Evolutionary conservation across 2,329 filamentous ascomycete species (phyloP).

Genomic region (Ceratocystis colombiana): DNA sequence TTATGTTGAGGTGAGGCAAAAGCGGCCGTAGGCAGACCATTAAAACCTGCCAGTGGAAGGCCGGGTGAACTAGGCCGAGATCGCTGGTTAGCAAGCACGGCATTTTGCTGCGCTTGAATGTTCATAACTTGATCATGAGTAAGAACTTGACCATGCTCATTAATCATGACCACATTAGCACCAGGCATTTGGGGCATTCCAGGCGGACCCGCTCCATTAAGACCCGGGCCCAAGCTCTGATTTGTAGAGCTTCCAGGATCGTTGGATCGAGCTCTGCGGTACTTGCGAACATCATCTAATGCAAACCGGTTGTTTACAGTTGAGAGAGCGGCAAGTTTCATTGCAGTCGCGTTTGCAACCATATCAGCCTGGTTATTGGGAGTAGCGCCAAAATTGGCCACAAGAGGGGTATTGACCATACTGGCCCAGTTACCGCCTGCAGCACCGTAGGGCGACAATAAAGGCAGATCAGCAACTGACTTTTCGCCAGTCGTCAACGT

Average conservation of each 20-base stretch:
- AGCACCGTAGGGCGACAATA: slow-evolving; percentile 68
- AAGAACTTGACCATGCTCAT: slow-evolving; percentile 80
- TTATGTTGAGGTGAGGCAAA: slow-evolving; percentile 90
- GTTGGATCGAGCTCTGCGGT: slow-evolving; percentile 79
- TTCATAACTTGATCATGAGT: slow-evolving; percentile 76
- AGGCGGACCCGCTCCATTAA: slow-evolving; percentile 35
- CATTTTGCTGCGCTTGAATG: slow-evolving; percentile 58
- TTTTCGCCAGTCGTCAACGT: slow-evolving; percentile 50
- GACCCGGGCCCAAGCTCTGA: slow-evolving; percentile 29
- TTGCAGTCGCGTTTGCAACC: slow-evolving; percentile 96
- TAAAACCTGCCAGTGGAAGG: slow-evolving; percentile 49
- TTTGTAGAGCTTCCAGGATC: slow-evolving; percentile 52
- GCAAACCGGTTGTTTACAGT: slow-evolving; percentile 98
- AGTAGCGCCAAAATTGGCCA: slow-evolving; percentile 63
- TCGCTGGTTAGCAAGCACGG: slow-evolving; percentile 55
- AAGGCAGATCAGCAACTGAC: slow-evolving; percentile 58
- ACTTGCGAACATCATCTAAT: slow-evolving; percentile 92
- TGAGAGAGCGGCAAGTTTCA: slow-evolving; percentile 94
- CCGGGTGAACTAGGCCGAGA: slow-evolving; percentile 87
- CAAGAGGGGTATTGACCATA: slow-evolving; percentile 96
- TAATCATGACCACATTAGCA: slow-evolving; percentile 83
- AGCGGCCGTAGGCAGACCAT: slow-evolving; percentile 43
- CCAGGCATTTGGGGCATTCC: slow-evolving; percentile 52
- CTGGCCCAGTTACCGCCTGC: slow-evolving; percentile 94
- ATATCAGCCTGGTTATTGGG: slow-evolving; percentile 68